Percentiles rank a stretch among this genome's conserved stretches.
phyloP scores from a whole-genome alignment of 495 filamentous ascomycete genomes.

The Cryomyces minteri region DNA sequence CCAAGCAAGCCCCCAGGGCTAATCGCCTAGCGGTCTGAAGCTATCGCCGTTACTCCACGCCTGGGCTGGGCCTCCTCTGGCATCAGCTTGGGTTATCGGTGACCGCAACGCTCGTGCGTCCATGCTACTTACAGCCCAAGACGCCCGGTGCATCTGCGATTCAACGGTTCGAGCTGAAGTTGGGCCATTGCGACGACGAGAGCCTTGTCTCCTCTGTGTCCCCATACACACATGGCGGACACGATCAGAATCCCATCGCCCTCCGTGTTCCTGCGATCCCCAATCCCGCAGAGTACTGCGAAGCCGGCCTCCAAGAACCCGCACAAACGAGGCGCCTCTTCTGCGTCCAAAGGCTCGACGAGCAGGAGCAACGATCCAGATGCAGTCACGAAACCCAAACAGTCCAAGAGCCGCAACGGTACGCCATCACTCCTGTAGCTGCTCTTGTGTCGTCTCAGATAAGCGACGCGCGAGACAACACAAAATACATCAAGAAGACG shows the following conservation, averaged over 20 bases:
- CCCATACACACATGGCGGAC: slow-evolving; percentile 22
- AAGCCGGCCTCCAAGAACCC: background rate
- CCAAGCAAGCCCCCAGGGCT: too few species aligned
- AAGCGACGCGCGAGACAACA: background rate
- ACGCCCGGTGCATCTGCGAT: too few species aligned
- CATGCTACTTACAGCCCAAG: too few species aligned
- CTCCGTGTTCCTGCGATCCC: slow-evolving; percentile 35
- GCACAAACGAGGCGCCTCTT: slow-evolving; percentile 17
- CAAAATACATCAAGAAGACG: background rate
- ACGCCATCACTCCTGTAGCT: slow-evolving; percentile 16
- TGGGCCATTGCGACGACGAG: too few species aligned
- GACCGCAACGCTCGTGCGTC: too few species aligned
- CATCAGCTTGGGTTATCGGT: too few species aligned
- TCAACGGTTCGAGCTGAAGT: too few species aligned
- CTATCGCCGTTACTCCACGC: too few species aligned
- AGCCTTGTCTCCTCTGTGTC: too few species aligned
- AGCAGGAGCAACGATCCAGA: slow-evolving; percentile 15
- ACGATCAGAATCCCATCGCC: slow-evolving; percentile 46
- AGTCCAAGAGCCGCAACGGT: slow-evolving; percentile 77
- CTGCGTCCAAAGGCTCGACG: slow-evolving; percentile 1
- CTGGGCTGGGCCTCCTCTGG: too few species aligned
- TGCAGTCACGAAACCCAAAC: slow-evolving; percentile 41
- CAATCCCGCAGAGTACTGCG: slow-evolving; percentile 14
- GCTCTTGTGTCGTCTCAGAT: background rate
- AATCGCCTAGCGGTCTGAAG: too few species aligned